A percentile compares a stretch with the other conserved stretches of the same genome.
These are phyloP conservation scores for Meyerozyma athensensis DNA, from an alignment of 1,139 yeast genomes.

Conservation along the genomic window DNA sequence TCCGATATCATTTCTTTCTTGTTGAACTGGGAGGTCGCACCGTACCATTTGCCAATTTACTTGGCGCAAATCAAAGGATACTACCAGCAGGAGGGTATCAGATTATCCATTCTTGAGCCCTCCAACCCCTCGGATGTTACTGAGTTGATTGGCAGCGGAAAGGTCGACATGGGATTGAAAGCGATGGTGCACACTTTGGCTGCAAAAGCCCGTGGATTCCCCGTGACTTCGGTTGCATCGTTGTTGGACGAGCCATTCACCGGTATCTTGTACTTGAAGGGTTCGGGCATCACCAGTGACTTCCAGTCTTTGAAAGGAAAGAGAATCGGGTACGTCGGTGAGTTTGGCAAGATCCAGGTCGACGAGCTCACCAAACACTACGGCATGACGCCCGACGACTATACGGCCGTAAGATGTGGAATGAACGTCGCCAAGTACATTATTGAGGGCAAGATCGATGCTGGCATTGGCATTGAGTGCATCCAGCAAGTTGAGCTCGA, in stretches of 20 bases:
- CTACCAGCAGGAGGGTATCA: constrained; percentile 47
- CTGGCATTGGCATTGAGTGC: constrained; percentile 57
- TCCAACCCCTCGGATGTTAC: constrained; percentile 58
- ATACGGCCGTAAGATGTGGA: constrained; percentile 58
- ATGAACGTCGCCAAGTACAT: constrained; percentile 57
- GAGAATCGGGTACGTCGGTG: constrained; percentile 54
- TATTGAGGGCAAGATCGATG: constrained; percentile 52
- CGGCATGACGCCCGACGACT: constrained; percentile 52
- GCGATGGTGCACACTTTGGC: constrained; percentile 62
- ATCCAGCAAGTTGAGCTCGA: constrained; percentile 57
- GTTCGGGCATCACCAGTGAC: constrained; percentile 48
- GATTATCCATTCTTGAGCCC: constrained; percentile 51
- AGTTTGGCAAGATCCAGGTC: constrained; percentile 55
- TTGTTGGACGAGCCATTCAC: constrained; percentile 56
- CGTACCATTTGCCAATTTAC: constrained; percentile 53
- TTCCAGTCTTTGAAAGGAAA: constrained; percentile 50
- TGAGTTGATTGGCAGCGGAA: constrained; percentile 53
- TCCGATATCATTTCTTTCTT: constrained; percentile 48
- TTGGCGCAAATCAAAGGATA: constrained; percentile 48
- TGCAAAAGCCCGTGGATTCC: constrained; percentile 55
- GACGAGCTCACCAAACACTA: constrained; percentile 53
- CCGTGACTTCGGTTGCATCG: constrained; percentile 53
- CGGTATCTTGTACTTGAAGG: constrained; percentile 49
- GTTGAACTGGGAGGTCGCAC: constrained; percentile 55
- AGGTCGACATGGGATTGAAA: constrained; percentile 55